Base-by-base conservation (phyloP, 768 basidiomycete species). In the Mycena venus region DNA sequence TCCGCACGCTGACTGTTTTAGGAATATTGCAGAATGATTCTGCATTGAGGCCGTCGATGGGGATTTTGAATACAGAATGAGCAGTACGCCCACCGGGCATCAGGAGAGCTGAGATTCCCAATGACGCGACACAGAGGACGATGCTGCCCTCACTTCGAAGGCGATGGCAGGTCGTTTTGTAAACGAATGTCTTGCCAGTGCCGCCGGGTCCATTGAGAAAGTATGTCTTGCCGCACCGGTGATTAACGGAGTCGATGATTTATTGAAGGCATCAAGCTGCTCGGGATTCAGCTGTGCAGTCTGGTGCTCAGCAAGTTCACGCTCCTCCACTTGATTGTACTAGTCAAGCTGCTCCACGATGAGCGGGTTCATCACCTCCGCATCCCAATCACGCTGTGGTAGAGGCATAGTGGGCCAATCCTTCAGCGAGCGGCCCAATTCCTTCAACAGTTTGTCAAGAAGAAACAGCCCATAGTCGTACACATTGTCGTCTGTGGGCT, bases 281-380 rank as follows among this genome's bases (percentile, higher is more conserved):
- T n/a, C n/a, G n/a, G n/a, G n/a, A n/a, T n/a, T n/a, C n/a, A n/a
- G n/a, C n/a, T n/a, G n/a, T n/a, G n/a, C n/a, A n/a, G n/a, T n/a
- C n/a, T n/a, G n/a, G n/a, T n/a, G n/a, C n/a, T n/a, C n/a, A n/a
- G n/a, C n/a, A n/a, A n/a, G n/a, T n/a, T n/a, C n/a, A n/a, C n/a
- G n/a, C n/a, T n/a, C n/a, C n/a, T n/a, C n/a, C n/a, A n/a, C n/a
- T n/a, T n/a, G n/a, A n/a, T n/a, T n/a, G n/a, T n/a, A n/a, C n/a
- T 82, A 83, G 44, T 75, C 31, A 0, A 69, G 70, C 49, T 82
- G 77, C 61, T 83, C 79, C 0, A 49, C 60, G 25, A 82, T 75
- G 6, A 78, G 69, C 1, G 31, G 68, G 63, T 81, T 81, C 3
- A 63, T 68, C 0, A 29, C 12, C 3, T 64, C 17, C 0, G 12